Percentiles rank a stretch among this genome's conserved stretches.
Conservation (phyloP, 768 basidiomycete genomes). For the Tulasnella sp. region DNA sequence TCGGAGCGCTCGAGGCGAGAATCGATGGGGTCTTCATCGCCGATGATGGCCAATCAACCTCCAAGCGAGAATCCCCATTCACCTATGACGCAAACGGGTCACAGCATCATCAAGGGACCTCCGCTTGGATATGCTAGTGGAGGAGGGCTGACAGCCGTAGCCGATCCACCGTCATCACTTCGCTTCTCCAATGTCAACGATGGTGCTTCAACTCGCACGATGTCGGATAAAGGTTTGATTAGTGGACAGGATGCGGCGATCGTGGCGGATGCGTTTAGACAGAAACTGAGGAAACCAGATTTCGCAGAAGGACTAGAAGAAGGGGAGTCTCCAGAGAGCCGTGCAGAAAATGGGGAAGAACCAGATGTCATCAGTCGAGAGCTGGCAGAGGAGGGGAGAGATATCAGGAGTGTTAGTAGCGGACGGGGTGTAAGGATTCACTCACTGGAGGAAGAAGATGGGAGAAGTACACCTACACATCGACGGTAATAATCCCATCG, state of each 20-base stretch:
- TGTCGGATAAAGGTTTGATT: conserved; percentile 53
- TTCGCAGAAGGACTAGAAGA: conserved; percentile 67
- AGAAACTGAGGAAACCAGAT: conserved; percentile 78
- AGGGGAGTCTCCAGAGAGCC: conserved; percentile 45
- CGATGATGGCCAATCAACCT: conserved; percentile 58
- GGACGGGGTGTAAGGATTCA: conserved; percentile 60
- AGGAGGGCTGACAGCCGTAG: conserved; percentile 28
- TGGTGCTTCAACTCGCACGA: conserved; percentile 58
- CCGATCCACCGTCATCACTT: conserved; percentile 31
- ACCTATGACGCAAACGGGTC: conserved; percentile 5
- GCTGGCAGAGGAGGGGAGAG: conserved; percentile 79
- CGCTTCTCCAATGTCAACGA: conserved; percentile 28
- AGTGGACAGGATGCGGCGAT: conserved; percentile 79
- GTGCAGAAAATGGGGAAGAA: conserved; percentile 13
- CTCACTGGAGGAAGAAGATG: conserved; percentile 5
- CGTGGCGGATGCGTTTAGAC: conserved; percentile 85
- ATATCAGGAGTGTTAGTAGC: conserved; percentile 70
- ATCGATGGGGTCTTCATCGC: conserved; percentile 66
- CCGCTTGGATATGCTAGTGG: conserved; percentile 20
- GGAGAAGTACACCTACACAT: too few species aligned
- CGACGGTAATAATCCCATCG: too few species aligned
- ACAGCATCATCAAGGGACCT: not conserved
- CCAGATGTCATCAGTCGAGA: conserved; percentile 48
- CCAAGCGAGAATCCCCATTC: conserved; percentile 16
- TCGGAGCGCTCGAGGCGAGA: conserved; percentile 38